Evolutionary conservation across 345 rosid genomes (phyloP), one percentile per base, ranked within the genome.

Genomic region (Gossypium bickii): DNA sequence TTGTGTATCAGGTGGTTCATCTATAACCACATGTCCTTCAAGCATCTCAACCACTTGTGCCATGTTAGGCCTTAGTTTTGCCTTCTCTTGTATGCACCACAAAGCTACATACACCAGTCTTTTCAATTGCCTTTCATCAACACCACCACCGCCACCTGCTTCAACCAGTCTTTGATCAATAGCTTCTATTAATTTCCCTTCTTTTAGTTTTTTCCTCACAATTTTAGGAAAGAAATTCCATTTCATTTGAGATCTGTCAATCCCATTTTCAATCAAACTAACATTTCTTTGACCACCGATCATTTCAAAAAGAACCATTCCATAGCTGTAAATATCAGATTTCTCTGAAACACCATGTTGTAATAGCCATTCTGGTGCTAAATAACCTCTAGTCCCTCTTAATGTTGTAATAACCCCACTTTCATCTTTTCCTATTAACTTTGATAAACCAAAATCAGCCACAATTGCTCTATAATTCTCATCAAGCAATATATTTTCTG

Each of bases 41-140:
- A 94, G 93, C 98, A 94, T 92, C 71, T 94, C 97, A 11, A 88
- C 86, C 53, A 94, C 92, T 22, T 29, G 73, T 16, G 62, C 80
- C 97, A 94, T 92, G 63, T 81, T 83, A 12, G 98, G 98, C 71
- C 98, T 85, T 11, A 79, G 86, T 80, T 79, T 81, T 18, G 87
- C 78, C 78, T 71, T 84, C 81, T 90, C 96, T 62, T 94, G 98
- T 76, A 92, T 88, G 81, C 98, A 94, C 98, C 97, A 94, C 67
- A 93, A 76, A 7, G 96, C 97, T 22, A 90, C 83, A 73, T 76
- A 71, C 3, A 84, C 87, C 75, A 92, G 13, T 78, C 83, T 86
- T 82, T 52, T 87, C 63, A 92, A 79, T 62, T 89, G 80, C 56
- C 60, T 86, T 79, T 93, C 98, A 7, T 89, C 87, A 10, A 92